These are phyloP conservation scores for Hymenoscyphus salicellus DNA, from an alignment of 2,329 filamentous ascomycete species.

Conservation along the genomic window DNA sequence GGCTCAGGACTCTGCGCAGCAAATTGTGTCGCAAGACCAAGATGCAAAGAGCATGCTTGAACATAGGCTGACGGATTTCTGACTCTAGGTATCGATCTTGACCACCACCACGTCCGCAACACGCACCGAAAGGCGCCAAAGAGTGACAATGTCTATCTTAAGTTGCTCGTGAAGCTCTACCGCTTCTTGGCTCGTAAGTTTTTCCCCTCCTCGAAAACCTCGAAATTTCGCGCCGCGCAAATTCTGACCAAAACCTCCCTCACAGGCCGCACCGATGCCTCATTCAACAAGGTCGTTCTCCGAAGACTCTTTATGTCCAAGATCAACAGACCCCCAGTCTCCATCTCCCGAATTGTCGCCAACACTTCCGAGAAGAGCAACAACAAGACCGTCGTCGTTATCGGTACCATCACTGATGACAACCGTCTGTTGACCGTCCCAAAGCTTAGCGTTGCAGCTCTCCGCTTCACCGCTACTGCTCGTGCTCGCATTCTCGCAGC, in stretches of 20 bases:
- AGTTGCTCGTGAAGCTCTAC: constrained; percentile 97
- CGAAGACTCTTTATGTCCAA: constrained; percentile 97
- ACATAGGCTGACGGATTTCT: constrained; percentile 59
- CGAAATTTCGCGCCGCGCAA: background rate
- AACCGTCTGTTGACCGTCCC: constrained; percentile 87
- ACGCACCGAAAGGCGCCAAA: constrained; percentile 92
- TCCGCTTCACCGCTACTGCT: constrained; percentile 94
- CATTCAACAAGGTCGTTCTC: constrained; percentile 99
- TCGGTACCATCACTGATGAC: constrained; percentile 96
- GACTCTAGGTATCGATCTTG: constrained; percentile 66
- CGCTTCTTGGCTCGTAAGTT: constrained; percentile 90
- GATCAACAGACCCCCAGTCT: constrained; percentile 95
- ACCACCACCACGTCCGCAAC: constrained; percentile 65
- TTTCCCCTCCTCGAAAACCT: background rate
- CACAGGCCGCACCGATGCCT: constrained; percentile 86
- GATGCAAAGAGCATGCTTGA: constrained; percentile 60
- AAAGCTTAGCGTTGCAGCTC: constrained; percentile 89
- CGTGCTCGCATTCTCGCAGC: constrained; percentile 90
- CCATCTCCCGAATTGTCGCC: constrained; percentile 81
- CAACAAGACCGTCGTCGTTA: constrained; percentile 86
- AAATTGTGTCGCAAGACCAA: constrained; percentile 36
- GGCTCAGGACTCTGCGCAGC: constrained; percentile 34
- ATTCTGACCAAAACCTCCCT: background rate
- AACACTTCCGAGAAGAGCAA: constrained; percentile 63
- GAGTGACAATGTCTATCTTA: constrained; percentile 97